Conservation (phyloP, 768 basidiomycete genomes). For the Gautieria morchelliformis region DNA sequence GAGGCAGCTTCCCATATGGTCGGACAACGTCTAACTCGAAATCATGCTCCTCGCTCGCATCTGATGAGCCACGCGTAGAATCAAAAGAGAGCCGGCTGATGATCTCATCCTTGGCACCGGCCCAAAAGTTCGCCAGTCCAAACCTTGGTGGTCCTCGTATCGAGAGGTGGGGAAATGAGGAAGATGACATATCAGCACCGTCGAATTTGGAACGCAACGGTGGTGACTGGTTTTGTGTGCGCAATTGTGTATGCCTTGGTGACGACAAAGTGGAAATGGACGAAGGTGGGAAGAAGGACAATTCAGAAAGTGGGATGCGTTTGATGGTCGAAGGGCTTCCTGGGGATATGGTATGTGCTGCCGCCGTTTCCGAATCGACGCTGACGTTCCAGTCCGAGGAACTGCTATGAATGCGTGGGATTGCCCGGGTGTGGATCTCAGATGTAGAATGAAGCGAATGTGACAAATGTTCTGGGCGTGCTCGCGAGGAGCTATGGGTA, state of each 20-base stretch:
- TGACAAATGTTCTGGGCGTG: background rate
- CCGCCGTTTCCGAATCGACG: slow-evolving; percentile 13
- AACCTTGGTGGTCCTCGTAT: background rate
- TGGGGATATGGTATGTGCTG: slow-evolving; percentile 11
- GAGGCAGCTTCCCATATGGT: background rate
- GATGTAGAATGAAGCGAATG: slow-evolving; percentile 24
- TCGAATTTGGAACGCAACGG: slow-evolving; percentile 1
- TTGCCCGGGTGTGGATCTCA: slow-evolving; percentile 3
- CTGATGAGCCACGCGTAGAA: slow-evolving; percentile 17
- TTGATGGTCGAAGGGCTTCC: slow-evolving; percentile 24
- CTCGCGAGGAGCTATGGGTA: background rate
- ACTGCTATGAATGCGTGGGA: background rate
- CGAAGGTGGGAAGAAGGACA: slow-evolving; percentile 49
- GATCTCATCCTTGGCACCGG: slow-evolving; percentile 46
- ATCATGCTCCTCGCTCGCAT: slow-evolving; percentile 1
- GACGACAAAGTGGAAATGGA: slow-evolving; percentile 10
- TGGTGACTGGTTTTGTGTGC: slow-evolving; percentile 9
- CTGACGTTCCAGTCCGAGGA: background rate
- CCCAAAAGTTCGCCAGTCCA: slow-evolving; percentile 26
- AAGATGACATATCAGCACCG: slow-evolving; percentile 29
- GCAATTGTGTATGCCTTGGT: slow-evolving; percentile 3
- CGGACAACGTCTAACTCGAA: background rate
- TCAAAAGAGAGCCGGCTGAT: slow-evolving; percentile 48
- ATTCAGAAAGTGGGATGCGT: slow-evolving; percentile 39
- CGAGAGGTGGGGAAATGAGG: background rate